Base-by-base conservation (phyloP, 2,329 filamentous ascomycete genomes). In the Trichoderma aggressivum region DNA sequence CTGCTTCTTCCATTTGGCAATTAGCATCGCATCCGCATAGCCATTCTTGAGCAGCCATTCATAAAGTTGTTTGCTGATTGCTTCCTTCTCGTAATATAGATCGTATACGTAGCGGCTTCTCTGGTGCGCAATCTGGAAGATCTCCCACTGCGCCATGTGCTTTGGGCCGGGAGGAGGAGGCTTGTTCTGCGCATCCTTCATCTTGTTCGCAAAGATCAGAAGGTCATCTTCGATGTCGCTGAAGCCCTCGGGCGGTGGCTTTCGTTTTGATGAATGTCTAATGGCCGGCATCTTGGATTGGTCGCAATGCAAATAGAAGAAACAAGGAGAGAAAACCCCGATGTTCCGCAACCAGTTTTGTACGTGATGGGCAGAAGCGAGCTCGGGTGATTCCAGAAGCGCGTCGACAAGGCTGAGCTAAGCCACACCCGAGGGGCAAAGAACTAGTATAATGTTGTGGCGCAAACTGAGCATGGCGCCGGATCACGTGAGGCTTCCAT, bases 1-100 rank as follows among this genome's bases (percentile, higher is more conserved):
- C 78, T 97, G 92, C 85, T 99, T 99, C 89, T 99, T 99, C 96
- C 96, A 99, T 84, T 99, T 99, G 16, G 96, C 96, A 79, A 99
- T 98, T 79, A 99, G 84, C 85, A 94, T 96, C 59, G 93, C 90
- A 82, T 99, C 96, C 6, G 94, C 96, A 80, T 99, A 98, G 63
- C 91, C 91, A 79, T 99, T 98, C 88, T 99, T 99, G 72, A 99
- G 85, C 74, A 98, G 84, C 91, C 93, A 99, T 76, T 98, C 96
- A 82, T 99, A 99, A 24, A 99, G 86, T 82, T 91, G 86, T 83
- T 92, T 95, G 82, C 89, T 92, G 80, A 99, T 98, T 65, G 95
- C 95, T 83, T 98, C 93, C 83, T 98, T 97, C 81, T 97, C 92
- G 83, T 98, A 99, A 85, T 98, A 98, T 61, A 99, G 87, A 79